Percentiles rank a stretch among this genome's conserved stretches.
These are phyloP conservation scores for Scedosporium apiospermum DNA, from an alignment of 2,329 filamentous ascomycete species.

Conservation along the genomic window DNA sequence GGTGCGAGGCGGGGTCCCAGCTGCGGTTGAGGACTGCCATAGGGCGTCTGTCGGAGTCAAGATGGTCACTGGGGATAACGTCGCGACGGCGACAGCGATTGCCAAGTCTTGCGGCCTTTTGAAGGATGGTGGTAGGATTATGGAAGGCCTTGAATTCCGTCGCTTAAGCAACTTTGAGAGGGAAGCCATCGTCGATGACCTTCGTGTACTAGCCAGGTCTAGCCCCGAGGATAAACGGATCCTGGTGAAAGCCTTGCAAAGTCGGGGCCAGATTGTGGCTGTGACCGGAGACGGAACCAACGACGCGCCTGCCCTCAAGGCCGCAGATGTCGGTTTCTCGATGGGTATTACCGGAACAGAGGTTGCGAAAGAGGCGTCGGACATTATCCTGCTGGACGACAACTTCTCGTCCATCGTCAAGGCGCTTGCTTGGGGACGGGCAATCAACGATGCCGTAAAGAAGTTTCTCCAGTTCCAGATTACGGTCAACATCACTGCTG, in stretches of 20 bases:
- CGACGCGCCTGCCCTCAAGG: slow-evolving; percentile 55
- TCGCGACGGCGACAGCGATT: slow-evolving; percentile 31
- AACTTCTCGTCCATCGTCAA: slow-evolving; percentile 59
- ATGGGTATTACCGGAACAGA: slow-evolving; percentile 61
- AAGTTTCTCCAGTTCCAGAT: slow-evolving; percentile 64
- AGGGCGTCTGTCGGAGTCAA: slow-evolving; percentile 56
- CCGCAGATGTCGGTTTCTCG: slow-evolving; percentile 58
- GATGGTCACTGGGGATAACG: slow-evolving; percentile 46
- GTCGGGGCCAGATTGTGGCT: slow-evolving; percentile 47
- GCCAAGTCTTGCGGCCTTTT: slow-evolving; percentile 43
- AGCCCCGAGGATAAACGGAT: slow-evolving; percentile 51
- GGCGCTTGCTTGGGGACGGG: slow-evolving; percentile 59
- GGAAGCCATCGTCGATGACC: slow-evolving; percentile 35
- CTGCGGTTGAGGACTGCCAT: slow-evolving; percentile 52
- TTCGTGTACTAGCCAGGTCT: slow-evolving; percentile 48
- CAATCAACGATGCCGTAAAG: slow-evolving; percentile 58
- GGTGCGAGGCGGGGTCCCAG: slow-evolving; percentile 48
- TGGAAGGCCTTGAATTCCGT: slow-evolving; percentile 45
- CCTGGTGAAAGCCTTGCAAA: slow-evolving; percentile 44
- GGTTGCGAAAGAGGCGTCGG: slow-evolving; percentile 59
- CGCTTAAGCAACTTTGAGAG: slow-evolving; percentile 40
- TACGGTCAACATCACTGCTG: slow-evolving; percentile 62
- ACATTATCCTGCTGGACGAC: slow-evolving; percentile 58
- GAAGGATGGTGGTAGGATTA: slow-evolving; percentile 45
- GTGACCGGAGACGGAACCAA: slow-evolving; percentile 61